Percentiles rank a stretch among this genome's conserved stretches.
Evolutionary conservation across 768 basidiomycete species (phyloP).

Genomic region (Rhodotorula diobovata): DNA sequence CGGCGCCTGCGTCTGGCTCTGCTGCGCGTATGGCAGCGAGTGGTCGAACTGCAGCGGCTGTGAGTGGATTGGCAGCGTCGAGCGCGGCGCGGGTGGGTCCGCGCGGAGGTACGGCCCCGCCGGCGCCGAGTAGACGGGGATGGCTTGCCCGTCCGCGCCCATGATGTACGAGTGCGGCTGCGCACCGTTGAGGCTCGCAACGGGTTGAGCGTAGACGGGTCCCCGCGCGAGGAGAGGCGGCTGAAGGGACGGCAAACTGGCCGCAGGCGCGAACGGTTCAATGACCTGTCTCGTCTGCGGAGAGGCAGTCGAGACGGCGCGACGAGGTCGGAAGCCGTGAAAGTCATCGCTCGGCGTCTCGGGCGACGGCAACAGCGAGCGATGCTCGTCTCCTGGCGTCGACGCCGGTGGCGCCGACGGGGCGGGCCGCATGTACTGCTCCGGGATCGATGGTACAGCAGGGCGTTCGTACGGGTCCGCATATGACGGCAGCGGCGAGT

Average conservation of each 20-base stretch:
- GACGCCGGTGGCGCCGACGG: not conserved
- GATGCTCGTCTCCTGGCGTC: too few species aligned
- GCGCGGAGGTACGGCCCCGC: not conserved
- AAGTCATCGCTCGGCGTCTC: constrained; percentile 4
- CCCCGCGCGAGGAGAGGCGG: not conserved
- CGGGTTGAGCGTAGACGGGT: not conserved
- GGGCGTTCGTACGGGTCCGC: not conserved
- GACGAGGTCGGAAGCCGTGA: constrained; percentile 28
- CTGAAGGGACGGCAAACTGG: too few species aligned
- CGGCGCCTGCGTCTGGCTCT: not conserved
- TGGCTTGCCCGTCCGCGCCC: constrained; percentile 19
- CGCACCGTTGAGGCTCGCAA: not conserved
- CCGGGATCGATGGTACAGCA: constrained; percentile 7
- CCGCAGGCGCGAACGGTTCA: not conserved
- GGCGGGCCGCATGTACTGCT: not conserved
- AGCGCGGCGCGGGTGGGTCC: not conserved
- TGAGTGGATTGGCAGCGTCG: constrained; percentile 8
- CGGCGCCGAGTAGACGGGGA: constrained; percentile 21
- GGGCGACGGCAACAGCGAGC: not conserved
- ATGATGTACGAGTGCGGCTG: constrained; percentile 31
- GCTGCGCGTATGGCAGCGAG: not conserved
- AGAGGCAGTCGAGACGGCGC: not conserved
- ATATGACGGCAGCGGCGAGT: constrained; percentile 15
- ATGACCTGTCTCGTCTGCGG: not conserved
- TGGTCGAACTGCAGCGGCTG: constrained; percentile 26